Percentiles rank a stretch among this genome's conserved stretches.
Evolutionary conservation across 129 eudicot genomes (phyloP).

Genomic region (Lactuca sativa): DNA sequence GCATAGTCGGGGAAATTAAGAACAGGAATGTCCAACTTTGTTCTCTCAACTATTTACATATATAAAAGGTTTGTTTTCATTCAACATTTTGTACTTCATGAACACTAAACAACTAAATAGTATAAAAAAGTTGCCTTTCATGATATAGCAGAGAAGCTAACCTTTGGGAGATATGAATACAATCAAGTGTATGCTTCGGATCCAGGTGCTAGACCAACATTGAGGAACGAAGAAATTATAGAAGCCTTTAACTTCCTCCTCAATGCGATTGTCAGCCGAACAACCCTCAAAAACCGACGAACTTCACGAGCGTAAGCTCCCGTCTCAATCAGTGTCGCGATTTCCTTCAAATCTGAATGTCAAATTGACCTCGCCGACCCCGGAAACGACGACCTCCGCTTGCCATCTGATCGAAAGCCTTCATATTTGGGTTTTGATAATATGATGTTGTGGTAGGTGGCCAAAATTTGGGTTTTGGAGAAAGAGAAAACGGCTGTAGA

Average conservation of each 20-base stretch:
- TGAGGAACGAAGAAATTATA: conserved; percentile 30
- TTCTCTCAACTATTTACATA: too few species aligned
- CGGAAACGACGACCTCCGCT: too few species aligned
- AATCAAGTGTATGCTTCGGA: conserved; percentile 36
- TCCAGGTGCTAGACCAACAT: conserved; percentile 37
- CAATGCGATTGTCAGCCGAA: conserved; percentile 11
- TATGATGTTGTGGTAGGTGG: too few species aligned
- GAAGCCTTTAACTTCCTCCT: not conserved
- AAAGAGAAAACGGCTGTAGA: too few species aligned
- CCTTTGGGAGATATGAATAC: conserved; percentile 60
- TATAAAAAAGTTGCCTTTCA: not conserved
- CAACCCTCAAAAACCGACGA: conserved; percentile 72
- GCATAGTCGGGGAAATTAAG: too few species aligned
- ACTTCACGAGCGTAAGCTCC: conserved; percentile 87
- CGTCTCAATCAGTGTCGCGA: conserved; percentile 72
- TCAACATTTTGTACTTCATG: not conserved
- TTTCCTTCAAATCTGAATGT: conserved; percentile 75
- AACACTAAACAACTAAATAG: not conserved
- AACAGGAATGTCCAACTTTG: too few species aligned
- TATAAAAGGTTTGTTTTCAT: too few species aligned
- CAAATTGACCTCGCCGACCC: conserved; percentile 3
- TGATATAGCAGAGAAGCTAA: conserved; percentile 11
- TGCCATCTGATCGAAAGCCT: too few species aligned
- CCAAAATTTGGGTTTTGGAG: too few species aligned
- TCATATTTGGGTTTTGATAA: too few species aligned